Conservation (phyloP, 306 rosid genomes). For the Mimosa pudica region DNA sequence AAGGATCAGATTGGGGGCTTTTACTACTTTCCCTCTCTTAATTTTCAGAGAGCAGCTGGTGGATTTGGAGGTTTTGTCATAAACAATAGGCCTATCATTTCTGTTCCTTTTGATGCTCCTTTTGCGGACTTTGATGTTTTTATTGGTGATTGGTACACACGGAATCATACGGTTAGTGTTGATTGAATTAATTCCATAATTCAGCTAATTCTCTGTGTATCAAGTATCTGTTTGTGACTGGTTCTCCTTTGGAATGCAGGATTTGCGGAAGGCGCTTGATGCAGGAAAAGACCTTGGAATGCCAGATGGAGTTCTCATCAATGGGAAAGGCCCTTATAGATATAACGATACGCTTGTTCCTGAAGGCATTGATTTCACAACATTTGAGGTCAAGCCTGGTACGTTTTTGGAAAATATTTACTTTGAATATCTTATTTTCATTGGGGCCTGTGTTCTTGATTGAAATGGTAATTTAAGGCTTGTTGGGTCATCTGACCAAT, state of each 20-base stretch:
- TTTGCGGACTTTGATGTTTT: constrained; percentile 68
- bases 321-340: constrained; percentile 91
- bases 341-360: constrained; percentile 84
- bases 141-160: constrained; percentile 94
- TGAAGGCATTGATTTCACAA: constrained; percentile 74
- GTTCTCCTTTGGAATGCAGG: constrained; percentile 56
- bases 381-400: constrained; percentile 86
- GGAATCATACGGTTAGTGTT: constrained; percentile 86
- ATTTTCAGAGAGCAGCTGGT: constrained; percentile 93
- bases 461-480: too few species aligned
- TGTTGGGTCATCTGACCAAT: too few species aligned
- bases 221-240: constrained; percentile 29
- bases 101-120: constrained; percentile 83
- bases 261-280: constrained; percentile 77
- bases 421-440: not conserved
- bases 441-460: not conserved
- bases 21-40: constrained; percentile 89
- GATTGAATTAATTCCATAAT: constrained; percentile 9
- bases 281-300: constrained; percentile 92
- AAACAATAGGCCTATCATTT: constrained; percentile 63
- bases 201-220: not conserved
- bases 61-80: constrained; percentile 83
- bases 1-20: constrained; percentile 97
- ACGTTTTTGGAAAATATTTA: constrained; percentile 18
- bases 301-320: constrained; percentile 95